Conservation (phyloP, 2,329 filamentous ascomycete species). For the Samsoniella hepiali region DNA sequence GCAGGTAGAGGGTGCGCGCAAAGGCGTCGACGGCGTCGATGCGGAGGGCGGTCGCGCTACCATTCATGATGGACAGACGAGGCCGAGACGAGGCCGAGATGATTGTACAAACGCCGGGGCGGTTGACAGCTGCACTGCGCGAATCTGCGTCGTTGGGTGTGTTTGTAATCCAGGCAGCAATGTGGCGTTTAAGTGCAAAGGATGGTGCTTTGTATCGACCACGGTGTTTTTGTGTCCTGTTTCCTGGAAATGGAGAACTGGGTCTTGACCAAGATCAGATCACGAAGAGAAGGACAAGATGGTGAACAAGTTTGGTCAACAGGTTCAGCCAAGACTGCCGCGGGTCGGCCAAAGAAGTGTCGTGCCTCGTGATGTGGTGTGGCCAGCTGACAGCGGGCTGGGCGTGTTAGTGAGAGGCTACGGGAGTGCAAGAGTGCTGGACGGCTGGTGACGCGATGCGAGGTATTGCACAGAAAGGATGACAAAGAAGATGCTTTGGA, state of each 20-base stretch:
- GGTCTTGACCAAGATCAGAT: too few relatives aligned
- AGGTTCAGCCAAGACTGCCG: not conserved
- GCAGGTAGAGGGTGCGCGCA: constrained; percentile 53
- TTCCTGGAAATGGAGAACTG: not conserved
- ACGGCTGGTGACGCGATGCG: not conserved
- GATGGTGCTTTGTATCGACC: not conserved
- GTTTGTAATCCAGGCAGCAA: not conserved
- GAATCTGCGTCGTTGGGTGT: not conserved
- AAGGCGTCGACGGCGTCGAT: constrained; percentile 56
- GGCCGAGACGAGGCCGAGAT: not conserved
- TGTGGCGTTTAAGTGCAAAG: not conserved
- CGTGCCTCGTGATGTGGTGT: constrained; percentile 11
- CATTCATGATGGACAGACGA: constrained; percentile 10
- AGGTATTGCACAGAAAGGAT: not conserved
- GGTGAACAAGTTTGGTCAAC: not conserved
- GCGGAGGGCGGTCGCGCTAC: constrained; percentile 34
- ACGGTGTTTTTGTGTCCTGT: not conserved
- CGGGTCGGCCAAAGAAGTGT: not conserved
- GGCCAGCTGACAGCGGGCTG: constrained; percentile 11
- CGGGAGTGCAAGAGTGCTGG: not conserved
- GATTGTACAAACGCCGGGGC: too few relatives aligned
- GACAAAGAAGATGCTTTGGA: not conserved
- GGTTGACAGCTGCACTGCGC: not conserved
- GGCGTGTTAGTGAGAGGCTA: not conserved
- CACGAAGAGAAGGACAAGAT: not conserved